Evolutionary conservation across 2,329 filamentous ascomycete genomes (phyloP).

Genomic region (Xylariomycetidae sp.): DNA sequence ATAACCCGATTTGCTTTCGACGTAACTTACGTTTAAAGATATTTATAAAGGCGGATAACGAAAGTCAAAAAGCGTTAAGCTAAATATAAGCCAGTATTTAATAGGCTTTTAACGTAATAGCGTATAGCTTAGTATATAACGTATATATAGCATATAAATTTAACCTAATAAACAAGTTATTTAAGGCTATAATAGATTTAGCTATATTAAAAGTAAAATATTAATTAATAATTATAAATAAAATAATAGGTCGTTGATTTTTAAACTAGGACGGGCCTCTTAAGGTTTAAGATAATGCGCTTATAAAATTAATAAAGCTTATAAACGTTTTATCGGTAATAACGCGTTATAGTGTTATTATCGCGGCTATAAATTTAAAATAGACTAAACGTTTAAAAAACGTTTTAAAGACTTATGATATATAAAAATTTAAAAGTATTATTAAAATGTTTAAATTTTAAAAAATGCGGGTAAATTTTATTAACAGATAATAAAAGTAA

Average conservation of each 20-base stretch:
- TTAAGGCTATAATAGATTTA: too few species aligned
- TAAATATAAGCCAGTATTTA: neutral
- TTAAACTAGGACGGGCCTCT: too few species aligned
- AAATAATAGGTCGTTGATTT: too few species aligned
- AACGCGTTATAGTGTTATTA: neutral
- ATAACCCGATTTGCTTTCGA: too few species aligned
- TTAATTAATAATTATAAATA: too few species aligned
- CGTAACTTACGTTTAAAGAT: neutral
- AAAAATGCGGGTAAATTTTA: neutral
- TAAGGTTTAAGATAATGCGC: too few species aligned
- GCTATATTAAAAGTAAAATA: too few species aligned
- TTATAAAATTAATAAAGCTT: neutral
- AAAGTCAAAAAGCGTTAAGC: neutral
- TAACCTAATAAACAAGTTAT: too few species aligned
- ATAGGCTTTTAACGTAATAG: too few species aligned
- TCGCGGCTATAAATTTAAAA: neutral
- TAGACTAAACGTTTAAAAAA: neutral
- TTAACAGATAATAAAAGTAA: neutral
- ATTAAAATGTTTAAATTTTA: neutral
- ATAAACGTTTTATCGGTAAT: neutral
- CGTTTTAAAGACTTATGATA: neutral
- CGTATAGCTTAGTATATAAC: neutral
- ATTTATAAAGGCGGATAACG: neutral
- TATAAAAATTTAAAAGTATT: slow-evolving; percentile 1
- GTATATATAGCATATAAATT: neutral